Base-by-base conservation (phyloP, 2,329 filamentous ascomycete species). In the Claviceps pazoutovae region DNA sequence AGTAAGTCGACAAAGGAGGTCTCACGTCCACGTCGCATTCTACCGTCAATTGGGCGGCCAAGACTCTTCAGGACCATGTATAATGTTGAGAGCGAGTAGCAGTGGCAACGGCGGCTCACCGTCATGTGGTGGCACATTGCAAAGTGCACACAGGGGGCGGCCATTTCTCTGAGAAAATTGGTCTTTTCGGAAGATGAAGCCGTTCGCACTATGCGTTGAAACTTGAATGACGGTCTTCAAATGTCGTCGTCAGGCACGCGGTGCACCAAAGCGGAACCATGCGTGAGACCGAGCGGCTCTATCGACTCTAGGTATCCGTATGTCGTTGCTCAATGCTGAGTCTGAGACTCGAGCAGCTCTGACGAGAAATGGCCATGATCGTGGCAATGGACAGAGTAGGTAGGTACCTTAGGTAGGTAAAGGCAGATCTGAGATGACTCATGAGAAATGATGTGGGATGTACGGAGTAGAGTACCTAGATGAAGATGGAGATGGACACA, bases 81-180 rank as follows among this genome's bases (percentile, higher is more conserved):
- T 34, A 11, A 34, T 34, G 30, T 30, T n/a, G 9, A 26, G 38
- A 38, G n/a, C 16, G n/a, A 14, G 36, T 48, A 39, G 46, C 11
- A 38, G 8, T 48, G 34, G 46, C 36, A 26, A 39, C 37, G 23
- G 38, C 23, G 23, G 47, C 47, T 49, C 47, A 49, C 38, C 47
- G 47, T 49, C 14, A 49, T 49, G 47, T 49, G 47, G 38, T 34
- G 47, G 38, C 47, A 49, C 47, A 42, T 42, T 49, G 47, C 47
- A 39, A 49, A 30, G 19, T 34, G 47, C 30, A 21, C 21, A 38
- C 21, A 34, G 47, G 23, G 19, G 47, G 23, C 37, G 34, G 37
- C 16, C 37, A 16, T 13, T 48, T 11, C 13, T 46, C 16, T 23
- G 30, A 11, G 3, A 34, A 34, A 11, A 34, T 34, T 34, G 30